These are phyloP conservation scores for Mycena sanguinolenta DNA, from an alignment of 768 basidiomycete genomes.

Conservation along the genomic window DNA sequence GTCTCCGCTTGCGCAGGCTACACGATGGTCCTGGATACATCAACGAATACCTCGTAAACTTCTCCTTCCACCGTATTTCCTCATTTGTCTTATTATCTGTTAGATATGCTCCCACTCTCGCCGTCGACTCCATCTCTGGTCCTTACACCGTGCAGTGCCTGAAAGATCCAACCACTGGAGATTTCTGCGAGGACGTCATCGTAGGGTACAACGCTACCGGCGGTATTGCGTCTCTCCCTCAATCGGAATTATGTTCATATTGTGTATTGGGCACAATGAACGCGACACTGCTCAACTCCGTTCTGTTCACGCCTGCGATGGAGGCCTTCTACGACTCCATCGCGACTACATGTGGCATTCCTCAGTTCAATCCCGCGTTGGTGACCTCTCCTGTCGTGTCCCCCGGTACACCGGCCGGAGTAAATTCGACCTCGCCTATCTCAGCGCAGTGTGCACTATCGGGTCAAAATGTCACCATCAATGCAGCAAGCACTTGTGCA, in stretches of 20 bases:
- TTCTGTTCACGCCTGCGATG: background rate
- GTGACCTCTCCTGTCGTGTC: background rate
- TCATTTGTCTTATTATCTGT: background rate
- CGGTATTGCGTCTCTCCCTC: slow-evolving; percentile 40
- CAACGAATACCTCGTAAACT: background rate
- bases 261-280: slow-evolving; percentile 42
- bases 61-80: too few relatives aligned
- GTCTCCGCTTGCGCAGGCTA: slow-evolving; percentile 9
- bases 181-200: slow-evolving; percentile 37
- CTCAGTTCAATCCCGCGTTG: background rate
- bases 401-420: slow-evolving; percentile 6
- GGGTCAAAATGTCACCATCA: slow-evolving; percentile 3
- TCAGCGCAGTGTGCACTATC: slow-evolving; percentile 8
- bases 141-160: slow-evolving; percentile 43
- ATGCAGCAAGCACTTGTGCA: slow-evolving; percentile 3
- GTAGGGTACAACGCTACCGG: slow-evolving; percentile 33
- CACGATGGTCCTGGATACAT: background rate
- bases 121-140: slow-evolving; percentile 40
- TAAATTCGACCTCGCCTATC: slow-evolving; percentile 1
- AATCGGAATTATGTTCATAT: slow-evolving; percentile 40
- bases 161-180: slow-evolving; percentile 34
- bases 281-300: slow-evolving; percentile 31
- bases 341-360: background rate
- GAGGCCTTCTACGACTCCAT: slow-evolving; percentile 1
- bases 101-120: slow-evolving; percentile 32